A percentile compares a stretch with the other conserved stretches of the same genome.
These are phyloP conservation scores for Perkinsus olseni DNA, from an alignment of 169 alveolate species.

Conservation along the genomic window DNA sequence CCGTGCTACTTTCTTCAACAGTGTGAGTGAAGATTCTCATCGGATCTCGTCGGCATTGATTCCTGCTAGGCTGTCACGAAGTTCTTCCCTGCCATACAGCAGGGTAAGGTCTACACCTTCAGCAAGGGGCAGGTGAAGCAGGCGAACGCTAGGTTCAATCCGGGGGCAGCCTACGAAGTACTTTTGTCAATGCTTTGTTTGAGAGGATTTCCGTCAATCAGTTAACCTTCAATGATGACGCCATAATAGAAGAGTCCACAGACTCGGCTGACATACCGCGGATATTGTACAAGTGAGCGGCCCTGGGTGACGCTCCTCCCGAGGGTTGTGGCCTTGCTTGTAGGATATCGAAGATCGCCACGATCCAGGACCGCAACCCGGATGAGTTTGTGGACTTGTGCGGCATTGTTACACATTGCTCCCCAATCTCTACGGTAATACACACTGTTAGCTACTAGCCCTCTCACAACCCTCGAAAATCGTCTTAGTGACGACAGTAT, in stretches of 20 bases:
- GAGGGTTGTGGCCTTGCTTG: neutral
- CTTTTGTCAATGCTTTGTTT: neutral
- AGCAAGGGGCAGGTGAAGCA: slow-evolving; percentile 33
- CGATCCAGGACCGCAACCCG: neutral
- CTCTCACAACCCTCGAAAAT: too few species aligned
- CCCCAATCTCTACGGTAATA: neutral
- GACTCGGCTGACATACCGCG: neutral
- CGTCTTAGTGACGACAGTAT: too few species aligned
- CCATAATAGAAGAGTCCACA: neutral
- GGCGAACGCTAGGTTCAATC: slow-evolving; percentile 30
- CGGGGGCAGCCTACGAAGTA: neutral
- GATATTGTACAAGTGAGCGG: neutral
- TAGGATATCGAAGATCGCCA: neutral
- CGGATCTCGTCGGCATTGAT: slow-evolving; percentile 3
- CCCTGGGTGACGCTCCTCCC: neutral
- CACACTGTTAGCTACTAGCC: neutral
- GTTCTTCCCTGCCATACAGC: slow-evolving; percentile 19
- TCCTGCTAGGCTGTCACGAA: slow-evolving; percentile 30
- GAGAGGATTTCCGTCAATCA: neutral
- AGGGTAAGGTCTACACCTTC: slow-evolving; percentile 31
- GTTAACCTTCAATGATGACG: neutral
- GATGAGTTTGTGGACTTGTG: neutral
- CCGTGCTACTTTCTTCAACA: slow-evolving; percentile 14
- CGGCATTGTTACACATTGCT: neutral
- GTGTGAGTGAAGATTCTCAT: too few species aligned